Percentiles rank a stretch among this genome's conserved stretches.
These are phyloP conservation scores for Trichophyton simii DNA, from an alignment of 2,329 filamentous ascomycete genomes.

Conservation along the genomic window DNA sequence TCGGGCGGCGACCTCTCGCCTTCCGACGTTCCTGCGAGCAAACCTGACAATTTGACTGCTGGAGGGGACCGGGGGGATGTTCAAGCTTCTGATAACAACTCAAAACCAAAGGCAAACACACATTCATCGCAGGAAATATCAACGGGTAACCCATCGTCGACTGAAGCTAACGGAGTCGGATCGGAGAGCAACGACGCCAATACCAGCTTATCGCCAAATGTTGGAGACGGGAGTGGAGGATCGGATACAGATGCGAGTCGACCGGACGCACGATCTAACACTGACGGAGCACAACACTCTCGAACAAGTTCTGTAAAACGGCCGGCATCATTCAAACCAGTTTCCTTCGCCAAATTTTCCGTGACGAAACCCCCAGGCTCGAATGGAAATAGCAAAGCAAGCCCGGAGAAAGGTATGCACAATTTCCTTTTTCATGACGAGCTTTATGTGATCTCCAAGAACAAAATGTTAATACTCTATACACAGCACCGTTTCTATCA, in stretches of 20 bases:
- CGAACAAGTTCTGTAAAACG: slow-evolving; percentile 47
- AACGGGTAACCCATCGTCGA: not conserved
- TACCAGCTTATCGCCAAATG: slow-evolving; percentile 25
- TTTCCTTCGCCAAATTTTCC: slow-evolving; percentile 55
- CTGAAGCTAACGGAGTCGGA: slow-evolving; percentile 28
- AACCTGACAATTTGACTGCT: slow-evolving; percentile 42
- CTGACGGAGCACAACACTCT: slow-evolving; percentile 31
- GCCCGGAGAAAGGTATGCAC: slow-evolving; percentile 44
- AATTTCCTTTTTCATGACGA: not conserved
- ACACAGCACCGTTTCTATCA: slow-evolving; percentile 25
- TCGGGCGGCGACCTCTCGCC: slow-evolving; percentile 52
- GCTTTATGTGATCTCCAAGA: not conserved
- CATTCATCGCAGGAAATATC: slow-evolving; percentile 4
- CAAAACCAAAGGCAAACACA: slow-evolving; percentile 13
- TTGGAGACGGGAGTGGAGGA: slow-evolving; percentile 39
- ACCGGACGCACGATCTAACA: slow-evolving; percentile 35
- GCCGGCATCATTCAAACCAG: slow-evolving; percentile 50
- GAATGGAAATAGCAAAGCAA: slow-evolving; percentile 37
- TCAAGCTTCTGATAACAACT: slow-evolving; percentile 18
- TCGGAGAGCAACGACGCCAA: slow-evolving; percentile 28
- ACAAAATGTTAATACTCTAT: not conserved
- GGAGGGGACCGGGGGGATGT: slow-evolving; percentile 36
- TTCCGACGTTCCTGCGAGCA: slow-evolving; percentile 54
- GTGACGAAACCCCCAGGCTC: slow-evolving; percentile 49
- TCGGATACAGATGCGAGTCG: slow-evolving; percentile 53